Conservation (phyloP, 345 rosid species). For the Abelmoschus esculentus region DNA sequence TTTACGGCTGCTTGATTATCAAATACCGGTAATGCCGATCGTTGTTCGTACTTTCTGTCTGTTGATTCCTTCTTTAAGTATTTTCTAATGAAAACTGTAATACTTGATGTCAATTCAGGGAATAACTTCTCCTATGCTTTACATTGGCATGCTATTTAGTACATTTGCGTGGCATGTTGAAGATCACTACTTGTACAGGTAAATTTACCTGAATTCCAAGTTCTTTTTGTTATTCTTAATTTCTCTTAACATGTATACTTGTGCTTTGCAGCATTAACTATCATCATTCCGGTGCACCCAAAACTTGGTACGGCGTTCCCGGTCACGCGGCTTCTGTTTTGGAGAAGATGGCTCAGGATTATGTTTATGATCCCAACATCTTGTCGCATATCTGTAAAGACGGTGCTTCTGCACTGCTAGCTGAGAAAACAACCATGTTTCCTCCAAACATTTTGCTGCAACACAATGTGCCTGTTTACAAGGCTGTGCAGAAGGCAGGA, state of each 20-base stretch:
- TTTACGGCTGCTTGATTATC: slow-evolving; percentile 35
- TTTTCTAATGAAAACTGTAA: neutral
- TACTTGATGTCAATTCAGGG: slow-evolving; percentile 30
- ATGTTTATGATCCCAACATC: slow-evolving; percentile 33
- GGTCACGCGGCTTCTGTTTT: slow-evolving; percentile 40
- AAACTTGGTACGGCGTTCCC: slow-evolving; percentile 70
- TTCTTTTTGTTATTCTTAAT: neutral
- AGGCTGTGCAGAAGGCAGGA: slow-evolving; percentile 57
- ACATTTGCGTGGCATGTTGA: slow-evolving; percentile 75
- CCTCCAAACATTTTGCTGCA: slow-evolving; percentile 48
- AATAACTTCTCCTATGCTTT: slow-evolving; percentile 60
- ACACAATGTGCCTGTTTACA: slow-evolving; percentile 47
- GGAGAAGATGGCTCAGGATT: slow-evolving; percentile 43
- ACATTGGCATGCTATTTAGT: slow-evolving; percentile 65
- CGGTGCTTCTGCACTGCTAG: slow-evolving; percentile 41
- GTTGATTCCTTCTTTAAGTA: neutral
- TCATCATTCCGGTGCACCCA: slow-evolving; percentile 60
- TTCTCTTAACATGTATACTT: neutral
- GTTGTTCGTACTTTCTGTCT: neutral
- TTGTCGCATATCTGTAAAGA: slow-evolving; percentile 34
- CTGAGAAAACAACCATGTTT: slow-evolving; percentile 56
- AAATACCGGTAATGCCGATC: neutral
- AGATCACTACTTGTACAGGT: slow-evolving; percentile 64
- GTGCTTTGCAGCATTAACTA: slow-evolving; percentile 43
- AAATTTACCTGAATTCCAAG: neutral